Evolutionary conservation across 2,329 filamentous ascomycete species (phyloP).

Genomic region (Beauveria brongniartii): DNA sequence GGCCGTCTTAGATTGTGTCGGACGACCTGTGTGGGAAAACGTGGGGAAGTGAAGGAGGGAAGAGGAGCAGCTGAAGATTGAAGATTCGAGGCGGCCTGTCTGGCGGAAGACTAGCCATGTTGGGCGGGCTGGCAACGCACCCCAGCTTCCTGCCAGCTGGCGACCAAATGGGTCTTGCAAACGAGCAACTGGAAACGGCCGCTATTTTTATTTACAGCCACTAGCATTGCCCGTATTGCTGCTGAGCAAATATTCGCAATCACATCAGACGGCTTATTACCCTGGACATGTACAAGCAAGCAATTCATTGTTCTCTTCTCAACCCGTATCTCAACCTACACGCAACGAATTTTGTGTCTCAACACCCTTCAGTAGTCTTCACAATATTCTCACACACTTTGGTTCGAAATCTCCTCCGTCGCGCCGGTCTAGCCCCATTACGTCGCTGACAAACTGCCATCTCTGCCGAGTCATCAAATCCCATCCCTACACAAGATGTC

Average conservation of each 20-base stretch:
- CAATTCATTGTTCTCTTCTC: not conserved
- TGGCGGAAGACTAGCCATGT: not conserved
- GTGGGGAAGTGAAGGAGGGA: slow-evolving; percentile 8
- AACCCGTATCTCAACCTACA: not conserved
- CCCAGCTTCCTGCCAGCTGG: not conserved
- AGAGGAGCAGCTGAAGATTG: slow-evolving; percentile 7
- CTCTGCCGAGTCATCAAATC: not conserved
- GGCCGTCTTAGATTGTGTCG: not conserved
- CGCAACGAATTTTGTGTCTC: not conserved
- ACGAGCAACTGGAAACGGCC: not conserved
- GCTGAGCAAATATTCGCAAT: not conserved
- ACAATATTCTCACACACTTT: too few species aligned
- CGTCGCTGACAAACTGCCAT: not conserved
- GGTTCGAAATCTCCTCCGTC: too few species aligned
- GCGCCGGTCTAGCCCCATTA: too few species aligned
- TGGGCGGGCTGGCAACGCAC: not conserved
- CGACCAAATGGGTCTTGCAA: not conserved
- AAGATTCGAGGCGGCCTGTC: not conserved
- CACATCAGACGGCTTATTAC: not conserved
- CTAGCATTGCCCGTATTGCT: not conserved
- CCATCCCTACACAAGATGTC: not conserved
- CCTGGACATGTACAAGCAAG: not conserved
- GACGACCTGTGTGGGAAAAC: slow-evolving; percentile 6
- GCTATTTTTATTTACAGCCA: not conserved
- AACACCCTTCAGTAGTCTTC: too few species aligned